Percentiles rank a stretch among this genome's conserved stretches.
These are phyloP conservation scores for Metarhizium rileyi DNA, from an alignment of 2,329 filamentous ascomycete species.

Conservation along the genomic window DNA sequence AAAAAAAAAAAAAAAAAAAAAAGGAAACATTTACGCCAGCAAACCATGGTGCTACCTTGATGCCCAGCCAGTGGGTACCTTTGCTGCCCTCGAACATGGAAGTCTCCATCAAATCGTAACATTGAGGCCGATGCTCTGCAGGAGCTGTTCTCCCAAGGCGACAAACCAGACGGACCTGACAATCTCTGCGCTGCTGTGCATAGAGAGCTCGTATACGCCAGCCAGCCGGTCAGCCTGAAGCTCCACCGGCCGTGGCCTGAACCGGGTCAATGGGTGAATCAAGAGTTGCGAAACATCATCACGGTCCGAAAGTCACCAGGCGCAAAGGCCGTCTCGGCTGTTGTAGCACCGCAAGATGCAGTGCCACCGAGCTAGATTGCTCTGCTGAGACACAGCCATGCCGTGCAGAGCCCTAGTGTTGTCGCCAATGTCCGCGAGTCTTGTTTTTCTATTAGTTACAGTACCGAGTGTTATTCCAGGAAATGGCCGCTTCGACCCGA, in stretches of 20 bases:
- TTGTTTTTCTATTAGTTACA: background rate
- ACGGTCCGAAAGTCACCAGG: background rate
- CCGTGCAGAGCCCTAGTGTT: background rate
- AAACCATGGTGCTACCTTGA: background rate
- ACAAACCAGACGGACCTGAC: background rate
- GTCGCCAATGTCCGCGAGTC: background rate
- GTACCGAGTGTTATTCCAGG: background rate
- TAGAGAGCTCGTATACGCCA: background rate
- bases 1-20: too few relatives aligned
- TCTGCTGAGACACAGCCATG: conserved; percentile 2
- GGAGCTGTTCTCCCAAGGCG: background rate
- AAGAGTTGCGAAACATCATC: background rate
- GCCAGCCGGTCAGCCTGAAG: background rate
- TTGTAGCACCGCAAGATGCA: background rate
- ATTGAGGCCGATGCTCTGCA: background rate
- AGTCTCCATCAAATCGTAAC: too few relatives aligned
- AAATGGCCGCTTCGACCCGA: background rate
- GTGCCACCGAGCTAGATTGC: conserved; percentile 4
- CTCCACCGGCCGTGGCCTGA: background rate
- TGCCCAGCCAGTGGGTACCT: conserved; percentile 4
- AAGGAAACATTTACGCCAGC: too few relatives aligned
- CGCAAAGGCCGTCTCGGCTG: background rate
- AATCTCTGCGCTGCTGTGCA: too few relatives aligned
- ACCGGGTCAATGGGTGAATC: background rate
- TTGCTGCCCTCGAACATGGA: too few relatives aligned